phyloP scores from a whole-genome alignment of 2,329 filamentous ascomycete genomes.

The Exophiala viscosa region DNA sequence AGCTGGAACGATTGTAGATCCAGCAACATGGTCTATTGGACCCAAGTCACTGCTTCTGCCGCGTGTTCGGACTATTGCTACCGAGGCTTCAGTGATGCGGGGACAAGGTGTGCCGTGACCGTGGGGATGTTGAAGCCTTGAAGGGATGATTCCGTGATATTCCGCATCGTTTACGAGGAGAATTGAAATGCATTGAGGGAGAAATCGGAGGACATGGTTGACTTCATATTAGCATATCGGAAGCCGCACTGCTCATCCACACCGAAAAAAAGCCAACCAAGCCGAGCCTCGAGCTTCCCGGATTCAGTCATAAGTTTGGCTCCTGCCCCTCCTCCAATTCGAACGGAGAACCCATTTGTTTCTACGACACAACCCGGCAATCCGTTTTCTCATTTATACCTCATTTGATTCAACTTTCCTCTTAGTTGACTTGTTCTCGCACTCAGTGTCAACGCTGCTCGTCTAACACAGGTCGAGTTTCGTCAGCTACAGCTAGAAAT shows the following conservation, averaged over 20 bases:
- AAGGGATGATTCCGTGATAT: background rate
- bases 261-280: background rate
- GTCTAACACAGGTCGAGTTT: background rate
- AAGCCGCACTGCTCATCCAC: too few relatives aligned
- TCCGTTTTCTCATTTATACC: too few relatives aligned
- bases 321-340: too few relatives aligned
- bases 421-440: too few relatives aligned
- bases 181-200: background rate
- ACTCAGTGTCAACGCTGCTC: too few relatives aligned
- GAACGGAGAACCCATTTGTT: too few relatives aligned
- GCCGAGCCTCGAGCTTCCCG: too few relatives aligned
- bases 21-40: background rate
- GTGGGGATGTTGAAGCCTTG: background rate
- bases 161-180: background rate
- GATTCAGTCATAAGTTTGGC: too few relatives aligned
- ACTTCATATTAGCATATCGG: too few relatives aligned
- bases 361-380: too few relatives aligned
- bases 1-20: background rate
- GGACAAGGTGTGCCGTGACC: background rate
- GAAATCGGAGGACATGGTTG: slow-evolving; percentile 5
- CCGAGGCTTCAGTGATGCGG: background rate
- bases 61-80: background rate
- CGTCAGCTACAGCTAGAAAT: background rate
- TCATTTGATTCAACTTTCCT: too few relatives aligned
- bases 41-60: background rate